Evolutionary conservation across 2,329 filamentous ascomycete species (phyloP), one percentile per base, ranked within the genome.

Genomic region (Chalaropsis ovoidea): DNA sequence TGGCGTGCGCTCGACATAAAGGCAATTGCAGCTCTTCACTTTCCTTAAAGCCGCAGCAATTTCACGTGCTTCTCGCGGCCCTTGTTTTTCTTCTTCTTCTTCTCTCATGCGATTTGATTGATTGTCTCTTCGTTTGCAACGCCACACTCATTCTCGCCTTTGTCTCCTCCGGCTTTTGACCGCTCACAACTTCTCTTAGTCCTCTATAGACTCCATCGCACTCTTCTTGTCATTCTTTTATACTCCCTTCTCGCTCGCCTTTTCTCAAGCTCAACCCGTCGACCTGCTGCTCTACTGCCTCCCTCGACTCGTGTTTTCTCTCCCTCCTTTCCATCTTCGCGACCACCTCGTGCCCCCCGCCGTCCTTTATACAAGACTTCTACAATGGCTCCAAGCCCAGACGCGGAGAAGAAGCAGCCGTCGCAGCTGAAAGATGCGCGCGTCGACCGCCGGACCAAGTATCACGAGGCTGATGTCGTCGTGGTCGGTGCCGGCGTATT

Each of bases 401-500:
- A 58, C 17, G 5, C 54, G 0, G 31, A 31, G 15, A 11, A 17
- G 3, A 47, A 47, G 3, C 35, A 39, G 35, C 35, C 35, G 35
- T 39, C 43, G 31, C 42, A 58, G 27, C 17, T 49, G 15, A 61
- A 31, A 35, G 63, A 65, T 8, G 56, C 47, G n/a, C 66, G 60
- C 39, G 42, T 60, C 27, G 31, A 56, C 11, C 63, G 63, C 58
- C 63, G 56, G 2, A 24, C 49, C 31, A 74, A 77, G 66, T 78
- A 83, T 73, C 84, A 86, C 73, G 83, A 86, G 72, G 84, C 83
- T 69, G 94, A 99, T 72, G 86, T 96, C 43, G 89, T 97, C 52
- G 87, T 99, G 63, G 87, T 99, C 45, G 94, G 94, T 70, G 94
- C 90, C 2, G 94, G 94, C 65, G 82, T 97, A 67, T 84, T 96